These are phyloP conservation scores for Chytriomyces sp. DNA, from an alignment of 192 early-diverging fungal species.

Conservation along the genomic window DNA sequence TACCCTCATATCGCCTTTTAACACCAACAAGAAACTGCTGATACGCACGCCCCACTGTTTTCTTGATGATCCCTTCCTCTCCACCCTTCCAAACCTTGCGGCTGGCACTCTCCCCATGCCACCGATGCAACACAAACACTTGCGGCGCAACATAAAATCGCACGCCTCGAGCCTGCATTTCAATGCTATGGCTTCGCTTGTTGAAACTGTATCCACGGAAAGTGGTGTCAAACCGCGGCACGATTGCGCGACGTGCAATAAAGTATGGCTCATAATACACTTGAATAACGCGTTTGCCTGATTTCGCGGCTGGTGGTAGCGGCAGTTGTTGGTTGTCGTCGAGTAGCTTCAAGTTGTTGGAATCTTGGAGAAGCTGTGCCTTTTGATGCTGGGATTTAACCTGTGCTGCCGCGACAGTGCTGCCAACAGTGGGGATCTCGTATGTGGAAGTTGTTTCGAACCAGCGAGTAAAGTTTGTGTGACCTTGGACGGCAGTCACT, in stretches of 20 bases:
- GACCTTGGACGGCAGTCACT: conserved; percentile 30
- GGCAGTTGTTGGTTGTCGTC: not conserved
- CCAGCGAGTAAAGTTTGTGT: conserved; percentile 42
- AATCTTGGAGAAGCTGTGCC: not conserved
- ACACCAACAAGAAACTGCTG: conserved; percentile 18
- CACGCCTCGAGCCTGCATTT: conserved; percentile 32
- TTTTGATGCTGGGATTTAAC: not conserved
- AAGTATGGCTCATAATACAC: conserved; percentile 45
- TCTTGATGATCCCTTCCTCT: not conserved
- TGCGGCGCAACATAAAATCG: conserved; percentile 33
- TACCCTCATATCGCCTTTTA: conserved; percentile 5
- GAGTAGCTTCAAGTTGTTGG: not conserved
- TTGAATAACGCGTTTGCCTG: not conserved
- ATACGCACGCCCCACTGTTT: conserved; percentile 39
- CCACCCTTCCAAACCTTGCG: conserved; percentile 15
- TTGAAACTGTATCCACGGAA: conserved; percentile 49
- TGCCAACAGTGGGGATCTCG: conserved; percentile 8
- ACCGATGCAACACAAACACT: conserved; percentile 41
- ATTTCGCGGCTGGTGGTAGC: not conserved
- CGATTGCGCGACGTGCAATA: conserved; percentile 24
- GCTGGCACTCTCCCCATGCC: conserved; percentile 31
- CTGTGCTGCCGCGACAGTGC: conserved; percentile 1
- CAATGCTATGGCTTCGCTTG: conserved; percentile 43
- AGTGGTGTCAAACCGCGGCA: conserved; percentile 40
- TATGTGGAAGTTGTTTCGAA: conserved; percentile 15